Conservation (phyloP, 1,139 yeast species). For the Geotrichum restrictum region DNA sequence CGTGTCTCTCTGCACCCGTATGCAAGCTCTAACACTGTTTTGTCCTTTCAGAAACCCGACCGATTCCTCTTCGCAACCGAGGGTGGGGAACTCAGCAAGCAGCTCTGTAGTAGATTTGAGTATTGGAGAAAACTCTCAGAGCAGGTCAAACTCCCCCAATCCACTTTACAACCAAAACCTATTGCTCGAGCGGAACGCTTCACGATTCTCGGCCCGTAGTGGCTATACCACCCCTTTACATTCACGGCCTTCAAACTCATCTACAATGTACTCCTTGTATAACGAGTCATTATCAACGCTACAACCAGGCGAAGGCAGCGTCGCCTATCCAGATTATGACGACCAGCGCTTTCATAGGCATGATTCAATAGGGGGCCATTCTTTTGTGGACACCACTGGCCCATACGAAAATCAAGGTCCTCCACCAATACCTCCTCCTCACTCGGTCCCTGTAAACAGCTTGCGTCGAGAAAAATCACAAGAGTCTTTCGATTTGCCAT, state of each 20-base stretch:
- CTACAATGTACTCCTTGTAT: conserved; percentile 10
- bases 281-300: conserved; percentile 13
- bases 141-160: neutral
- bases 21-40: neutral
- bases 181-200: neutral
- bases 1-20: neutral
- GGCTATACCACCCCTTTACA: conserved; percentile 5
- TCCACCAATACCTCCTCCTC: conserved; percentile 37
- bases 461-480: neutral
- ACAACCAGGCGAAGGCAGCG: conserved; percentile 4
- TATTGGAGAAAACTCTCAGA: conserved; percentile 11
- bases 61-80: conserved; percentile 10
- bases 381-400: neutral
- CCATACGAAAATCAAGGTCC: conserved; percentile 15
- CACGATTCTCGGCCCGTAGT: conserved; percentile 9
- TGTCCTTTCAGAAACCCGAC: conserved; percentile 9
- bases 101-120: conserved; percentile 10
- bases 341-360: neutral
- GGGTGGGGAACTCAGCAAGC: neutral
- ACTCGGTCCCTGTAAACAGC: conserved; percentile 25
- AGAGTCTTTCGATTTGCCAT: neutral
- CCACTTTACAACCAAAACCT: neutral
- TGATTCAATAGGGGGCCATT: neutral
- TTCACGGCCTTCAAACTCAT: neutral
- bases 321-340: neutral